Evolutionary conservation across 1,139 yeast genomes (phyloP).

Genomic region (Nakaseomyces nivariensis): DNA sequence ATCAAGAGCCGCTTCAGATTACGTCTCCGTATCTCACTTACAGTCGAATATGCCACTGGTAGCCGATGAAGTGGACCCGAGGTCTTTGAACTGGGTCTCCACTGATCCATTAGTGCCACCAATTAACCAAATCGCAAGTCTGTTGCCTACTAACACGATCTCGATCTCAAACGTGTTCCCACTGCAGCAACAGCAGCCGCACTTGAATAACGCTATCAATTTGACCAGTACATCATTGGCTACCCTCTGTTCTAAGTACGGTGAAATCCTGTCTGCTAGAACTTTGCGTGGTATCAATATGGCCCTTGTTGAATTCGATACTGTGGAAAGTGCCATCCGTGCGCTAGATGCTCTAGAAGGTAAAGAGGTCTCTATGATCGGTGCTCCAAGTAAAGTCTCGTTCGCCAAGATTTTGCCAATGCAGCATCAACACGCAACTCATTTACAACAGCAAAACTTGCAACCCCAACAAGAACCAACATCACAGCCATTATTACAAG

Average conservation of each 20-base stretch:
- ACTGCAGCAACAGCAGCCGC: conserved; percentile 45
- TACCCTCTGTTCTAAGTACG: conserved; percentile 42
- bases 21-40: conserved; percentile 15
- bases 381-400: conserved; percentile 52
- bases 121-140: conserved; percentile 23
- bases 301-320: conserved; percentile 67
- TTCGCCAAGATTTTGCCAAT: conserved; percentile 51
- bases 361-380: conserved; percentile 64
- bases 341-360: conserved; percentile 73
- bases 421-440: conserved; percentile 22
- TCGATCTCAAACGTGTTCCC: conserved; percentile 57
- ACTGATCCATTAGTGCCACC: conserved; percentile 65
- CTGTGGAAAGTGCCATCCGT: conserved; percentile 64
- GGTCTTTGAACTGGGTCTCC: conserved; percentile 42
- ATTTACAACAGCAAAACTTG: conserved; percentile 7
- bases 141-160: conserved; percentile 48
- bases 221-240: conserved; percentile 30
- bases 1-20: conserved; percentile 36
- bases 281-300: conserved; percentile 42
- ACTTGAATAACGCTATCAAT: conserved; percentile 26
- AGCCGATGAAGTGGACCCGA: conserved; percentile 47
- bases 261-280: conserved; percentile 48
- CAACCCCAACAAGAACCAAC: conserved; percentile 7
- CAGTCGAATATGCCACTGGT: conserved; percentile 28
- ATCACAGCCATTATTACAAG: conserved; percentile 28